Evolutionary conservation across 169 alveolate species (phyloP).

Genomic region (Eimeria maxima): DNA sequence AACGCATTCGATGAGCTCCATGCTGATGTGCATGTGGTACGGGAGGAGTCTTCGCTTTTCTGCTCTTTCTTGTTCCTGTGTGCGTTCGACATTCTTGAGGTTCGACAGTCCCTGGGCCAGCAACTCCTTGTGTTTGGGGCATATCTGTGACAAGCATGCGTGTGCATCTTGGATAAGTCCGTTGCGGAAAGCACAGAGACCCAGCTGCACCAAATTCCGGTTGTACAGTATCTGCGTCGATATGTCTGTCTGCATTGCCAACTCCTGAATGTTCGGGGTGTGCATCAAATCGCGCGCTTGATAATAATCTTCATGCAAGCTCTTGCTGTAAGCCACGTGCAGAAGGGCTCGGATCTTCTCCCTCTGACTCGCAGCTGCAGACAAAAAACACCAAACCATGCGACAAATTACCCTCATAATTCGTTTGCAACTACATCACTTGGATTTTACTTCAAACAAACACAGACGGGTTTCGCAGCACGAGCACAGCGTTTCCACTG

Average conservation of each 20-base stretch:
- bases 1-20: conserved; percentile 96
- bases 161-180: conserved; percentile 93
- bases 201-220: conserved; percentile 97
- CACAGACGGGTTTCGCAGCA: too few relatives aligned
- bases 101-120: conserved; percentile 95
- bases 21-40: conserved; percentile 98
- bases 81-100: conserved; percentile 94
- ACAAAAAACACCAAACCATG: conserved; percentile 86
- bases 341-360: conserved; percentile 93
- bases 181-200: conserved; percentile 97
- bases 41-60: conserved; percentile 98
- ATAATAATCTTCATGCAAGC: conserved; percentile 93
- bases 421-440: too few relatives aligned
- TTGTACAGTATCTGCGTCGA: conserved; percentile 97
- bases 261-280: conserved; percentile 93
- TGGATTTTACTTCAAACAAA: too few relatives aligned
- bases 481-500: too few relatives aligned
- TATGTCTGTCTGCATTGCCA: conserved; percentile 94
- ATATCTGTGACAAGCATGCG: conserved; percentile 95
- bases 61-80: conserved; percentile 97
- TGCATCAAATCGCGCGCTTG: conserved; percentile 94
- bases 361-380: conserved; percentile 90
- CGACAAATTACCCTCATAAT: not conserved
- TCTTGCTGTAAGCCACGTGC: conserved; percentile 92
- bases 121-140: conserved; percentile 96